A percentile compares a stretch with the other conserved stretches of the same genome.
These are phyloP conservation scores for Elongisporangium undulatum DNA, from an alignment of 352 stramenopile species.

Conservation along the genomic window DNA sequence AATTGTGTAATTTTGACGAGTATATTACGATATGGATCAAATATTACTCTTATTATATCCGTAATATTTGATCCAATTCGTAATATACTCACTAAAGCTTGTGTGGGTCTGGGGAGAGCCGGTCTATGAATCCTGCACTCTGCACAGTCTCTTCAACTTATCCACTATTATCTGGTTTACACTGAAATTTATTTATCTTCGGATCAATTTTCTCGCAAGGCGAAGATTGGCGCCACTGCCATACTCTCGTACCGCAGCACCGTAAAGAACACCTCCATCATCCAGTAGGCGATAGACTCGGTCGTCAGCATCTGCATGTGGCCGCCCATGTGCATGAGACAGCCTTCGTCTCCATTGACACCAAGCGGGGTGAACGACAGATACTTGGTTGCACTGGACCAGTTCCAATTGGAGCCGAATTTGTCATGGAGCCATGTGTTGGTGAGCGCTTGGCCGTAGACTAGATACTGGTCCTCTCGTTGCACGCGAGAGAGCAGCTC, in stretches of 20 bases:
- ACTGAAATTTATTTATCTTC: no score
- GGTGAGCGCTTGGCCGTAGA: conserved; percentile 50
- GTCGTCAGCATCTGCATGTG: conserved; percentile 32
- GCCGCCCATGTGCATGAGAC: conserved; percentile 42
- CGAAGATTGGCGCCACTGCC: conserved; percentile 46
- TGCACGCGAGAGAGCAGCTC: conserved; percentile 49
- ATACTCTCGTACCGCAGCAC: conserved; percentile 50
- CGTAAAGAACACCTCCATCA: conserved; percentile 61
- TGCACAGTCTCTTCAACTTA: no score
- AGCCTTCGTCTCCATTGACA: conserved; percentile 16
- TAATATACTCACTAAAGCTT: no score
- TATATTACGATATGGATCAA: no score
- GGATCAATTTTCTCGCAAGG: neutral
- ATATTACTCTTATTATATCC: no score
- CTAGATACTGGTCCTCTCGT: conserved; percentile 39
- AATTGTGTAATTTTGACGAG: no score
- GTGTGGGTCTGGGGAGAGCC: no score
- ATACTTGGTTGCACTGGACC: conserved; percentile 41
- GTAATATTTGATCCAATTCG: no score
- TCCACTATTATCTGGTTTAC: no score
- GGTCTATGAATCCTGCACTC: no score
- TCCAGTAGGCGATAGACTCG: conserved; percentile 41
- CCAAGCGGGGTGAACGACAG: conserved; percentile 32
- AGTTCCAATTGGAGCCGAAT: conserved; percentile 41
- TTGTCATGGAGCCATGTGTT: conserved; percentile 46